Conservation (phyloP, 2,329 filamentous ascomycete species). For the Pseudopyricularia javanii region DNA sequence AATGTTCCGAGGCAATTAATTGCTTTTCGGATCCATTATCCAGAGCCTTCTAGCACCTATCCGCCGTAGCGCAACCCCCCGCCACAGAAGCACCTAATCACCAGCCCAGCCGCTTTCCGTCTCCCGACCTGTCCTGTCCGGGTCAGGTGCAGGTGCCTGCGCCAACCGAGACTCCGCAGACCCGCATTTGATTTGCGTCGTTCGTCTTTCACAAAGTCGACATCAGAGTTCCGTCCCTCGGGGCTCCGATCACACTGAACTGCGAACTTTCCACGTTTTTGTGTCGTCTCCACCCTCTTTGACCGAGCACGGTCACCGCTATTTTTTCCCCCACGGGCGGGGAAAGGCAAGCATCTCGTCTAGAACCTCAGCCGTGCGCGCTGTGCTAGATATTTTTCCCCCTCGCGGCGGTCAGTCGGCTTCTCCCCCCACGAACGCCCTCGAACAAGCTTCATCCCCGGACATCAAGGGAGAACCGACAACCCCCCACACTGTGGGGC, state of each 20-base stretch:
- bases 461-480: constrained; percentile 1
- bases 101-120: too few species aligned
- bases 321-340: neutral
- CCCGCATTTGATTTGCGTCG: neutral
- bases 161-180: neutral
- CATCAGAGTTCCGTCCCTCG: too few species aligned
- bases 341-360: neutral
- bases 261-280: too few species aligned
- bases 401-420: neutral
- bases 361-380: neutral
- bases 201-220: too few species aligned
- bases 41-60: too few species aligned
- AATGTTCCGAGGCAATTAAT: too few species aligned
- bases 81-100: too few species aligned
- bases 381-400: neutral
- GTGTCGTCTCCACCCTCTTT: neutral
- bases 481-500: constrained; percentile 5
- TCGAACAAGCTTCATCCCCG: neutral
- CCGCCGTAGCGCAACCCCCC: too few species aligned
- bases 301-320: neutral
- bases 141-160: neutral
- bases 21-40: too few species aligned
- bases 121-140: too few species aligned
- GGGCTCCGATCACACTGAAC: too few species aligned
- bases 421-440: neutral